These are phyloP conservation scores for Penicillium digitatum DNA, from an alignment of 2,329 filamentous ascomycete species.

Conservation along the genomic window DNA sequence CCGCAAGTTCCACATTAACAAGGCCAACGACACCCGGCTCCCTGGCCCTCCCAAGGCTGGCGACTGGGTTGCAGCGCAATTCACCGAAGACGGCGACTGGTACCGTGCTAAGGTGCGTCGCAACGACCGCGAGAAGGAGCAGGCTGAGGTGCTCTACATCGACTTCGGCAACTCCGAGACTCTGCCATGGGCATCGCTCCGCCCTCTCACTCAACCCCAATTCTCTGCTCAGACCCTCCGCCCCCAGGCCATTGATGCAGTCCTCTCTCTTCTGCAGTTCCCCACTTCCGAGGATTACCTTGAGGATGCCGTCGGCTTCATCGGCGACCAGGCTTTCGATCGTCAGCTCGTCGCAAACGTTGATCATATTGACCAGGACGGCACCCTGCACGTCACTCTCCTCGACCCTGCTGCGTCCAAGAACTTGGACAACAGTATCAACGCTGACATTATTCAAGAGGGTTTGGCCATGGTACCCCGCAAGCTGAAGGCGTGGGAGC, in stretches of 20 bases:
- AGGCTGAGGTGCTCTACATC: conserved; percentile 86
- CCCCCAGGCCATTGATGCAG: conserved; percentile 80
- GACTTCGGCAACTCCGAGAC: conserved; percentile 96
- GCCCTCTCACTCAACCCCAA: conserved; percentile 71
- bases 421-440: conserved; percentile 72
- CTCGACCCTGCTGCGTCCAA: conserved; percentile 68
- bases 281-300: conserved; percentile 80
- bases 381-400: conserved; percentile 78
- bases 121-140: conserved; percentile 86
- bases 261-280: conserved; percentile 83
- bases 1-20: conserved; percentile 82
- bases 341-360: conserved; percentile 84
- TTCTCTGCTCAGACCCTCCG: conserved; percentile 80
- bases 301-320: conserved; percentile 69
- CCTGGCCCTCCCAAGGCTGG: conserved; percentile 78
- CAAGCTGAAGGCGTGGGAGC: conserved; percentile 91
- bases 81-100: conserved; percentile 85
- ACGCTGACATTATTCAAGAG: conserved; percentile 77
- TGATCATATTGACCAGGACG: conserved; percentile 78
- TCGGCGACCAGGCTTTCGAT: conserved; percentile 69
- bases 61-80: conserved; percentile 86
- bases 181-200: conserved; percentile 77
- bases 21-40: conserved; percentile 71
- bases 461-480: conserved; percentile 86
- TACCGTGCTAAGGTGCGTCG: conserved; percentile 87